Evolutionary conservation across 352 stramenopile species (phyloP).

Genomic region (Phytopythium kandeliae): DNA sequence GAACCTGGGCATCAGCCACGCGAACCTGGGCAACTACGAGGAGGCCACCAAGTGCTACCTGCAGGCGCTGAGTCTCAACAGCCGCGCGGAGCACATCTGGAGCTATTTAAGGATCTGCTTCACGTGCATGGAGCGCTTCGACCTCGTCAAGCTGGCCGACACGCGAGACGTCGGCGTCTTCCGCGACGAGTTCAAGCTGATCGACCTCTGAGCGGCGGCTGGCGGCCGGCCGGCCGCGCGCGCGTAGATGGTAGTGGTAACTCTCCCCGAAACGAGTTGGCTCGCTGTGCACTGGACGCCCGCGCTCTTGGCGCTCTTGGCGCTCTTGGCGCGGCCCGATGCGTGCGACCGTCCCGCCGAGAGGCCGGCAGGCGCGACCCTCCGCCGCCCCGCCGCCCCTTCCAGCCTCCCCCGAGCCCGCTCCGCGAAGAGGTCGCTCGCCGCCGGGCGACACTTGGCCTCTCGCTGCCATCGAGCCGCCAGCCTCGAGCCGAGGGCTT

Average conservation of each 20-base stretch:
- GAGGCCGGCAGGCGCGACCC: neutral
- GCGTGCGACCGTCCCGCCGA: no score
- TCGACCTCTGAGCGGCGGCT: conserved; percentile 55
- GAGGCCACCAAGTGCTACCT: conserved; percentile 96
- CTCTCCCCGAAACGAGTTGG: neutral
- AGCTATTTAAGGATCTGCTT: conserved; percentile 98
- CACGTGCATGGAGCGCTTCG: conserved; percentile 95
- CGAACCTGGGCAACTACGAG: conserved; percentile 94
- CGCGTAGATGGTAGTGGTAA: conserved; percentile 5
- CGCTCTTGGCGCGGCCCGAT: no score
- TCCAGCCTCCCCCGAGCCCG: no score
- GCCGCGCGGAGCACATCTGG: conserved; percentile 95
- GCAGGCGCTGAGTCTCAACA: conserved; percentile 95
- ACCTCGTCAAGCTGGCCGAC: conserved; percentile 92
- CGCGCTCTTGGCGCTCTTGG: no score
- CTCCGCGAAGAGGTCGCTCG: no score
- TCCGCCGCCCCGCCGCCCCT: neutral
- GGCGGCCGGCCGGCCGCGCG: neutral
- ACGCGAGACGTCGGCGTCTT: conserved; percentile 78
- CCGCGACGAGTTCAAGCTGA: conserved; percentile 80
- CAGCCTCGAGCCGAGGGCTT: no score
- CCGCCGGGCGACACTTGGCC: no score
- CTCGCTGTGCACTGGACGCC: no score
- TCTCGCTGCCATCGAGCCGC: no score
- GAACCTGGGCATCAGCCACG: conserved; percentile 97